A percentile compares a stretch with the other conserved stretches of the same genome.
Evolutionary conservation across 2,329 filamentous ascomycete species (phyloP).

Genomic region (Metarhizium anisopliae): DNA sequence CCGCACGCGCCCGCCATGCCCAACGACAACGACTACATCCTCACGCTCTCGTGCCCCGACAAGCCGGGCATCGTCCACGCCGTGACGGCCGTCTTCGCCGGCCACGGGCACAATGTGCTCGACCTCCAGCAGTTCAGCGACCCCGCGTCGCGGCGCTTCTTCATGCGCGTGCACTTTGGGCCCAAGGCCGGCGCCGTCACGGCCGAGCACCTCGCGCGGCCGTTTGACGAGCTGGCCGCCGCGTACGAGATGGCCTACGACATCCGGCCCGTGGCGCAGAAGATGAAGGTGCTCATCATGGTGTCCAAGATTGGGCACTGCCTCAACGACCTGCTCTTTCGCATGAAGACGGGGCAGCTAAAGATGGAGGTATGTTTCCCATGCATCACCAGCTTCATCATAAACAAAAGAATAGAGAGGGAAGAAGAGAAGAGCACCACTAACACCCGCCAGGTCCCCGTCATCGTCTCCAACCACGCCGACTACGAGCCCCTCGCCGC

Average conservation of each 20-base stretch:
- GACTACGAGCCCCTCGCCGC: slow-evolving; percentile 61
- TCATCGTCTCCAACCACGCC: slow-evolving; percentile 76
- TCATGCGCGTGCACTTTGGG: slow-evolving; percentile 81
- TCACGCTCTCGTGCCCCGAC: slow-evolving; percentile 78
- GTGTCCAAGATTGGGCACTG: slow-evolving; percentile 85
- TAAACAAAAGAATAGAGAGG: too few relatives aligned
- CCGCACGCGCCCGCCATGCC: slow-evolving; percentile 3
- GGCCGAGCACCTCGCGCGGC: slow-evolving; percentile 41
- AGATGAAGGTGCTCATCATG: slow-evolving; percentile 76
- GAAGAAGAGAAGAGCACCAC: too few relatives aligned
- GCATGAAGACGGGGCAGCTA: slow-evolving; percentile 64
- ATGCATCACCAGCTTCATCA: too few relatives aligned
- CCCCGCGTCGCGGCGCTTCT: slow-evolving; percentile 64
- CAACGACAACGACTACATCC: slow-evolving; percentile 53
- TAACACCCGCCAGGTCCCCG: slow-evolving; percentile 34
- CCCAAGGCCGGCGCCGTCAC: slow-evolving; percentile 37
- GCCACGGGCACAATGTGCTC: slow-evolving; percentile 68
- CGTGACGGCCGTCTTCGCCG: slow-evolving; percentile 68
- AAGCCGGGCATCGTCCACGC: slow-evolving; percentile 78
- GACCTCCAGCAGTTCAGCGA: slow-evolving; percentile 82
- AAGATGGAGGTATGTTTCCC: slow-evolving; percentile 45
- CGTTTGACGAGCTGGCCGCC: slow-evolving; percentile 52
- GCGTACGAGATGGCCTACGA: slow-evolving; percentile 63
- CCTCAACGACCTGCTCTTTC: slow-evolving; percentile 75
- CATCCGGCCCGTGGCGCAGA: slow-evolving; percentile 57